These are phyloP conservation scores for Neocucurbitaria cava DNA, from an alignment of 2,329 filamentous ascomycete genomes.

Conservation along the genomic window DNA sequence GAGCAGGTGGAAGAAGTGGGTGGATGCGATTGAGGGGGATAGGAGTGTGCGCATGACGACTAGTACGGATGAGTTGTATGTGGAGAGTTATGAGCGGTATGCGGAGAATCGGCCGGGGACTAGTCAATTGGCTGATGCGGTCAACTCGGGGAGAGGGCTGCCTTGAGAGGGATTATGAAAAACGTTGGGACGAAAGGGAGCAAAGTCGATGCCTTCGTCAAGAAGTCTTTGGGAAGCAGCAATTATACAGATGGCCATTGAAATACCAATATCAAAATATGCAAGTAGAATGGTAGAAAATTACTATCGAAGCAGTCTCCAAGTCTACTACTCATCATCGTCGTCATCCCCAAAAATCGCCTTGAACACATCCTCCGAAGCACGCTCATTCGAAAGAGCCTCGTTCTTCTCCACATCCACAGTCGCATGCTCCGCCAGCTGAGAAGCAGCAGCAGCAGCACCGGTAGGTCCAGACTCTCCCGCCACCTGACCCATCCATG, in stretches of 20 bases:
- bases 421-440: slow-evolving; percentile 28
- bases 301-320: background rate
- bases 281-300: background rate
- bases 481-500: slow-evolving; percentile 31
- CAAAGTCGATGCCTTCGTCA: too few species aligned
- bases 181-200: too few species aligned
- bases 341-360: slow-evolving; percentile 93
- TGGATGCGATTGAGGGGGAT: slow-evolving; percentile 71
- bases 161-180: too few species aligned
- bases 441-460: slow-evolving; percentile 3
- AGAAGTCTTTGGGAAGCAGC: too few species aligned
- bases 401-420: slow-evolving; percentile 80
- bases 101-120: slow-evolving; percentile 67
- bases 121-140: slow-evolving; percentile 64
- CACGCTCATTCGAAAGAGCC: slow-evolving; percentile 74
- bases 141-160: slow-evolving; percentile 63
- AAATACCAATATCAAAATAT: too few species aligned
- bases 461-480: slow-evolving; percentile 2
- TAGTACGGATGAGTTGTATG: slow-evolving; percentile 69
- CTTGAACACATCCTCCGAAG: slow-evolving; percentile 82
- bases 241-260: too few species aligned
- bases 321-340: slow-evolving; percentile 51
- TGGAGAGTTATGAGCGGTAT: slow-evolving; percentile 72
- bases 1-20: slow-evolving; percentile 72
- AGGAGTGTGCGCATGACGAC: slow-evolving; percentile 70